Conservation (phyloP, 2,329 filamentous ascomycete species). For the Hirsutella minnesotensis region DNA sequence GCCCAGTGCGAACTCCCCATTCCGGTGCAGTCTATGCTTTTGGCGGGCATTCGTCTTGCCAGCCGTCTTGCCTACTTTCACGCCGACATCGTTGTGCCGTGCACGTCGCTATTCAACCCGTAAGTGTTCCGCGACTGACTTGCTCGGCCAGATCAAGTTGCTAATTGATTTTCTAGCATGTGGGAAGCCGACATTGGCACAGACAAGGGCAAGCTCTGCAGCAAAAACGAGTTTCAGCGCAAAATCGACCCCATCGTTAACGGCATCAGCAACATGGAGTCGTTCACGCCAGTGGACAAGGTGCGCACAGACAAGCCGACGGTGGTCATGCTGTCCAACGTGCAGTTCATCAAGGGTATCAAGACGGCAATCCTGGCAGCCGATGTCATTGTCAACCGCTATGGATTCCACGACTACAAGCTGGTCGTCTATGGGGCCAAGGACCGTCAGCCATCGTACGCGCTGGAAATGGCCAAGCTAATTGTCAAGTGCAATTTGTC, state of each 20-base stretch:
- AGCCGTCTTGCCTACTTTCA: slow-evolving; percentile 35
- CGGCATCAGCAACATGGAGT: slow-evolving; percentile 52
- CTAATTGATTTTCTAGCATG: slow-evolving; percentile 16
- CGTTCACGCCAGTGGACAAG: slow-evolving; percentile 46
- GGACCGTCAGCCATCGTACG: slow-evolving; percentile 50
- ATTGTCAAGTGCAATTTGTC: slow-evolving; percentile 43
- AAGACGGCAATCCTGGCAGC: slow-evolving; percentile 52
- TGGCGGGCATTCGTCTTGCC: slow-evolving; percentile 34
- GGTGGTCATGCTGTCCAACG: slow-evolving; percentile 53
- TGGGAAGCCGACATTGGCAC: slow-evolving; percentile 53
- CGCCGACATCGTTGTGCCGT: slow-evolving; percentile 47
- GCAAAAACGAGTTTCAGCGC: slow-evolving; percentile 43
- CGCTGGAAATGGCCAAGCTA: slow-evolving; percentile 45
- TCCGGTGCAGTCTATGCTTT: slow-evolving; percentile 34
- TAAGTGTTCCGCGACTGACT: slow-evolving; percentile 2
- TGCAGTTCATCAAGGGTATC: slow-evolving; percentile 50
- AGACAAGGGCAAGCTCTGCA: slow-evolving; percentile 41
- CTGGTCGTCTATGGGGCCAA: slow-evolving; percentile 52
- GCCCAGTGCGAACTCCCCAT: slow-evolving; percentile 35
- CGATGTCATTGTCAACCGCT: slow-evolving; percentile 53
- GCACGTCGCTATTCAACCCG: slow-evolving; percentile 50
- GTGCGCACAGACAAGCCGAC: slow-evolving; percentile 47
- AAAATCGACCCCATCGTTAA: slow-evolving; percentile 56
- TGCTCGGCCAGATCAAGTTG: background rate
- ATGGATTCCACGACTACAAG: slow-evolving; percentile 52